Base-by-base conservation (phyloP, 495 filamentous ascomycete species). In the Penicillium silybi region DNA sequence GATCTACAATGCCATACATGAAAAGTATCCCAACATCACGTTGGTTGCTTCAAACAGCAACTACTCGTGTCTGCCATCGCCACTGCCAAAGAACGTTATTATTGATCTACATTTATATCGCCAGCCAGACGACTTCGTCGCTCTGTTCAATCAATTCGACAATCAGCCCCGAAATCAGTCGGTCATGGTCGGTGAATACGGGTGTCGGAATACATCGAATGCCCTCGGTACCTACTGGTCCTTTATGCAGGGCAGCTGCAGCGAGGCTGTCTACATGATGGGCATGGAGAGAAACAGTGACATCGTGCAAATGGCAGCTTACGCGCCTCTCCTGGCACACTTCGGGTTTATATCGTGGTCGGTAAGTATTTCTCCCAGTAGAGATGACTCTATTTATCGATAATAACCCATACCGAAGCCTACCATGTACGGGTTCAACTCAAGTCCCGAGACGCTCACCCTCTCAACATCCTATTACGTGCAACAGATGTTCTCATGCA, bases 281-380 rank as follows among this genome's bases (percentile, higher is more conserved):
- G 85, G 82, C 22, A 74, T 81, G 38, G 86, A 90, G 67, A 73
- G 84, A 19, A 88, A 89, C 62, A 74, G 77, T 4, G 79, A 86
- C 56, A 63, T 78, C 15, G 68, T 83, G 7, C 63, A 76, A 46
- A 78, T 80, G 63, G 76, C 77, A 5, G 73, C 79, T 8, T 80
- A 84, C 53, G 74, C 76, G 6, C 73, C 77, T 0, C 46, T 72
- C 37, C 46, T 80, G 20, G 68, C 76, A 52, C 72, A 79, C 47
- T 70, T 75, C 44, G 71, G 68, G n/a, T 63, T 55, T 20, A 68
- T 65, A 9, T 54, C 72, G 44, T 79, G 74, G 74, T 65, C 64
- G 58, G 69, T 72, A 54, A 50, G 63, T 54, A 16, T 32, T 20
- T 46, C 2, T 29, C 9, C 38, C 17, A 10, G 17, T 15, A 32